Evolutionary conservation across 2,329 filamentous ascomycete species (phyloP).

Genomic region (Chrysosporium keratinophilum): DNA sequence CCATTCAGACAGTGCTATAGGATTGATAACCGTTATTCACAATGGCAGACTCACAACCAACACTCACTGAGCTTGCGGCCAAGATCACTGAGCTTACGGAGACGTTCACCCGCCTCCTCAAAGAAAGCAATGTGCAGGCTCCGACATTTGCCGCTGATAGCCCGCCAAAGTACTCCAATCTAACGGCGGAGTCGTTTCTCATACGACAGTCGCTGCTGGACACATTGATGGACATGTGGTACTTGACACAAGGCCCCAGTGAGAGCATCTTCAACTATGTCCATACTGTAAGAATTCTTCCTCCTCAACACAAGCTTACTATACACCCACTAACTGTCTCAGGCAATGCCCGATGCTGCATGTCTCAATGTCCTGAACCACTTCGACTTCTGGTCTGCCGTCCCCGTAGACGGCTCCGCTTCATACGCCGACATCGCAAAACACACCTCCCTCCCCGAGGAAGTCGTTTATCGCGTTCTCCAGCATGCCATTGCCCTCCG

Average conservation of each 20-base stretch:
- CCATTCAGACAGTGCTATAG: neutral
- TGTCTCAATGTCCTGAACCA: slow-evolving; percentile 40
- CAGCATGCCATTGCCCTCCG: slow-evolving; percentile 34
- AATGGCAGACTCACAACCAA: slow-evolving; percentile 12
- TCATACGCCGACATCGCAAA: slow-evolving; percentile 36
- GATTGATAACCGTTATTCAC: neutral
- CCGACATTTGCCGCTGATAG: slow-evolving; percentile 39
- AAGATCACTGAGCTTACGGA: slow-evolving; percentile 12
- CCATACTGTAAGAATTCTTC: slow-evolving; percentile 2
- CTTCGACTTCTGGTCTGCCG: slow-evolving; percentile 45
- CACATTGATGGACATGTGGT: slow-evolving; percentile 39
- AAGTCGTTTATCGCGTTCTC: slow-evolving; percentile 33
- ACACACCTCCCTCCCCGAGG: slow-evolving; percentile 30
- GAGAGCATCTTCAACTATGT: slow-evolving; percentile 37
- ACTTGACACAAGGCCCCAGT: slow-evolving; percentile 40
- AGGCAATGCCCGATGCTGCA: slow-evolving; percentile 39
- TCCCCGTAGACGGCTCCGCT: slow-evolving; percentile 40
- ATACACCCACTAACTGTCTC: neutral
- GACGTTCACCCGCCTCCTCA: slow-evolving; percentile 4
- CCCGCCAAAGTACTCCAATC: slow-evolving; percentile 34
- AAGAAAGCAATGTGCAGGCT: slow-evolving; percentile 35
- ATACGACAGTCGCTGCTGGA: slow-evolving; percentile 39
- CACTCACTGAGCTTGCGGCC: slow-evolving; percentile 11
- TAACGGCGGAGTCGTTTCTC: slow-evolving; percentile 38
- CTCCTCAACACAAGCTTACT: neutral